A percentile compares a stretch with the other conserved stretches of the same genome.
Evolutionary conservation across 176 grass and related monocot species (phyloP).

Genomic region (sorghum (Sorghum bicolor)): DNA sequence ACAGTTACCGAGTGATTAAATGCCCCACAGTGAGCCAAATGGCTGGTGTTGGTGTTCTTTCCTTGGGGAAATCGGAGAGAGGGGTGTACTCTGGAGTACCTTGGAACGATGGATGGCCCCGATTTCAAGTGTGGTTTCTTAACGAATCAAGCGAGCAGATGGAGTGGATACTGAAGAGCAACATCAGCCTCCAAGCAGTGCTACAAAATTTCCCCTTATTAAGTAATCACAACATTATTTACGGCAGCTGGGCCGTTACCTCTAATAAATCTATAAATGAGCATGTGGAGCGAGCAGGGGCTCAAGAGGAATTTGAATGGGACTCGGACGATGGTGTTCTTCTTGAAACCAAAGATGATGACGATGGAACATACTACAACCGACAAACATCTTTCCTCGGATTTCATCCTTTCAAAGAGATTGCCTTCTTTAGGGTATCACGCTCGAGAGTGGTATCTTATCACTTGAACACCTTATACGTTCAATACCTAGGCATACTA

Average conservation of each 20-base stretch:
- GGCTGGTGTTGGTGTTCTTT: background rate
- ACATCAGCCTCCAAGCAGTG: background rate
- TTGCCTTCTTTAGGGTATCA: background rate
- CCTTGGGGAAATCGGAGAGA: background rate
- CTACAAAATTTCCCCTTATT: background rate
- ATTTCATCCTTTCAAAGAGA: background rate
- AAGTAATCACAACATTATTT: background rate
- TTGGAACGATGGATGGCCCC: rapidly evolving
- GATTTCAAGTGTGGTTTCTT: background rate
- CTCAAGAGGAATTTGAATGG: background rate
- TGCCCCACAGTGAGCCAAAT: background rate
- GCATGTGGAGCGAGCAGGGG: background rate
- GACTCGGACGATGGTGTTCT: background rate
- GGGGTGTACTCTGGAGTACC: background rate
- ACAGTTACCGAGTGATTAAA: background rate
- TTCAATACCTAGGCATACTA: background rate
- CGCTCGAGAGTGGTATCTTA: no score
- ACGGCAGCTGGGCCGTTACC: background rate
- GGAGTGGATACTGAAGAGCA: background rate
- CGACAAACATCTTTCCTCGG: background rate
- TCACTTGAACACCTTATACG: background rate
- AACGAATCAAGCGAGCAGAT: background rate
- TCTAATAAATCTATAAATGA: background rate
- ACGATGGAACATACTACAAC: no score
- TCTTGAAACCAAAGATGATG: background rate